phyloP scores from a whole-genome alignment of 78 protist species.

The Monosiga brevicollis region DNA sequence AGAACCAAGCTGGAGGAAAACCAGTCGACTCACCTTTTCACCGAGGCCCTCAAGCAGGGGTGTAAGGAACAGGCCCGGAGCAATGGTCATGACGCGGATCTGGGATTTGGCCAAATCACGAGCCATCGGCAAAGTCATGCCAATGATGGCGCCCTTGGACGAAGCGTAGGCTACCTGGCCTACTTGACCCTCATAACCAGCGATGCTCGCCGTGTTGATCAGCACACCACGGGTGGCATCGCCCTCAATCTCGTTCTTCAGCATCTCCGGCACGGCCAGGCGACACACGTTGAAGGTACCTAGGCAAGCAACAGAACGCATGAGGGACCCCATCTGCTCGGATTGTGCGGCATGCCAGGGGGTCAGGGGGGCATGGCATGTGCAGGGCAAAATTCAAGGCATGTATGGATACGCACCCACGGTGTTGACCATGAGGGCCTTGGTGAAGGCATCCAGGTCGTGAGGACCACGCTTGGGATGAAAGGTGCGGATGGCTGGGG shows the following conservation, averaged over 20 bases:
- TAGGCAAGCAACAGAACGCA: neutral
- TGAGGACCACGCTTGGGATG: neutral
- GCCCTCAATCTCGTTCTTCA: slow-evolving; percentile 20
- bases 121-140: slow-evolving; percentile 38
- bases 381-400: neutral
- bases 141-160: slow-evolving; percentile 47
- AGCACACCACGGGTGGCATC: slow-evolving; percentile 63
- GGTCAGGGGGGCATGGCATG: neutral
- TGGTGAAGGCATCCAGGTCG: neutral
- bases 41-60: slow-evolving; percentile 29
- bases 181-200: slow-evolving; percentile 74
- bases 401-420: neutral
- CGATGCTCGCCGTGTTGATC: slow-evolving; percentile 61
- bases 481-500: neutral
- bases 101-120: slow-evolving; percentile 45
- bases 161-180: slow-evolving; percentile 84
- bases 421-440: neutral
- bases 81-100: slow-evolving; percentile 70
- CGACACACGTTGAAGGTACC: slow-evolving; percentile 72
- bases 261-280: slow-evolving; percentile 47
- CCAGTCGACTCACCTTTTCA: slow-evolving; percentile 22
- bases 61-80: slow-evolving; percentile 61
- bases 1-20: slow-evolving; percentile 13
- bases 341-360: neutral
- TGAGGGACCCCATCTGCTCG: neutral